phyloP scores from a whole-genome alignment of 768 basidiomycete species.

The Nidula microcarpa region DNA sequence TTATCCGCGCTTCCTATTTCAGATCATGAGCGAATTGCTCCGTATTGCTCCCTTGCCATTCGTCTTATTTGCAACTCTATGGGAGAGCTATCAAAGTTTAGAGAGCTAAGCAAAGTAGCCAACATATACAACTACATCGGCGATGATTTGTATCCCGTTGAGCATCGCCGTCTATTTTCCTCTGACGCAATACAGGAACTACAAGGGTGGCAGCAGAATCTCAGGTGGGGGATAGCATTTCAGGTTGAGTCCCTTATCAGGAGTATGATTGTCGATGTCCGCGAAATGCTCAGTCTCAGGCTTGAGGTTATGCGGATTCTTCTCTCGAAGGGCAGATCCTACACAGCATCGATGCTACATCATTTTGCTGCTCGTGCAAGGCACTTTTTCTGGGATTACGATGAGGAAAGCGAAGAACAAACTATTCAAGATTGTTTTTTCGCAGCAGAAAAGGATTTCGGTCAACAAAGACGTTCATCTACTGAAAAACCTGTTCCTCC shows the following conservation, averaged over 20 bases:
- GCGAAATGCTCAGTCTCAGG: conserved; percentile 43
- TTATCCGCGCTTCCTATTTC: conserved; percentile 34
- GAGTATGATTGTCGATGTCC: conserved; percentile 40
- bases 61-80: conserved; percentile 41
- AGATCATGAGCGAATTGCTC: conserved; percentile 40
- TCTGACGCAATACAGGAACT: conserved; percentile 22
- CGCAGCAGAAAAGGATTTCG: conserved; percentile 18
- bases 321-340: conserved; percentile 23
- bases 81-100: conserved; percentile 33
- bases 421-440: conserved; percentile 27
- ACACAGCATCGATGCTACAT: conserved; percentile 37
- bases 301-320: conserved; percentile 26
- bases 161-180: conserved; percentile 43
- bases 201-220: conserved; percentile 22
- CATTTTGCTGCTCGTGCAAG: conserved; percentile 25
- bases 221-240: conserved; percentile 55
- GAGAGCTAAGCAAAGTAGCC: conserved; percentile 30
- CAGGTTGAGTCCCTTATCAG: conserved; percentile 49
- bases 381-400: conserved; percentile 20
- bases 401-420: conserved; percentile 11
- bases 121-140: conserved; percentile 30
- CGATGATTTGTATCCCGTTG: conserved; percentile 32
- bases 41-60: conserved; percentile 50
- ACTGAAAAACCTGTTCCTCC: conserved; percentile 19
- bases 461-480: conserved; percentile 10